A percentile compares a stretch with the other conserved stretches of the same genome.
Conservation (phyloP, 306 rosid species). For the Luffa acutangula region DNA sequence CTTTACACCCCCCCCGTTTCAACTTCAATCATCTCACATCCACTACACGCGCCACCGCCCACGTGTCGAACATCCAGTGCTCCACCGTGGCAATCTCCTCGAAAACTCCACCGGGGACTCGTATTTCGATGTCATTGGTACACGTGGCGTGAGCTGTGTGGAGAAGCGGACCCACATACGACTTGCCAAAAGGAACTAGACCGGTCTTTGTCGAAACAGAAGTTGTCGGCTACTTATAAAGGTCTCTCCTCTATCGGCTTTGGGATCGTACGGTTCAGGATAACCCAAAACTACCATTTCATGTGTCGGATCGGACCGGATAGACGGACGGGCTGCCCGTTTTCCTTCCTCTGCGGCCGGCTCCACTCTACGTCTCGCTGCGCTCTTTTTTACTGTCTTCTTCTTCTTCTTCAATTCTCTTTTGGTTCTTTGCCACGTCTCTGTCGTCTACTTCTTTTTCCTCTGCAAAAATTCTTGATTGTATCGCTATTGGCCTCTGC, state of each 20-base stretch:
- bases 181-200: constrained; percentile 84
- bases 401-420: background rate
- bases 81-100: background rate
- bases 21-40: constrained; percentile 15
- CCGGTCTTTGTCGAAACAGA: constrained; percentile 64
- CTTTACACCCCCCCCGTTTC: constrained; percentile 31
- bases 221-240: constrained; percentile 23
- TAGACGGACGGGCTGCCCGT: background rate
- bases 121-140: background rate
- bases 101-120: background rate
- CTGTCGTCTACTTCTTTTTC: background rate
- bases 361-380: background rate
- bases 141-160: constrained; percentile 18
- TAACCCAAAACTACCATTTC: constrained; percentile 13
- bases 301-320: constrained; percentile 1
- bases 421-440: background rate
- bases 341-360: background rate
- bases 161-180: constrained; percentile 20
- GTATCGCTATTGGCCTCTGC: background rate
- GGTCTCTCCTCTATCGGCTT: background rate
- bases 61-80: constrained; percentile 3
- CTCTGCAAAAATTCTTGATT: background rate
- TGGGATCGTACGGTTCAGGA: constrained; percentile 32
- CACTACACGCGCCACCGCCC: constrained; percentile 38
- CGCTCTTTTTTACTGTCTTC: background rate